Conservation (phyloP, 305 asterid species). For the Fraxinus xanthoxyloides region DNA sequence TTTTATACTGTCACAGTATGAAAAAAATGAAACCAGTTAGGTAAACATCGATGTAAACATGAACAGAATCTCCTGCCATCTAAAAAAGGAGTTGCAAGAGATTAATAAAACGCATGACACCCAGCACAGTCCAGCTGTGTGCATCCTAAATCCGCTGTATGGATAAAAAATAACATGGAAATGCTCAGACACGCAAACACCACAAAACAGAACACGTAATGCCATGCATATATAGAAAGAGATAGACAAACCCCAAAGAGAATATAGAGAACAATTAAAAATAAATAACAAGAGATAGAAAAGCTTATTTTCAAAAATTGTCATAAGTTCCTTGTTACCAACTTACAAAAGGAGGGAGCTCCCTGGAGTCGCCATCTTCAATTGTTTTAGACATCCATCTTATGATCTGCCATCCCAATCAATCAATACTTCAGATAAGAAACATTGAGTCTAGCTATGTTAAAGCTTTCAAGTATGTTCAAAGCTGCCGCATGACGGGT, state of each 20-base stretch:
- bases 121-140: not conserved
- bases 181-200: not conserved
- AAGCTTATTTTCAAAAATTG: not conserved
- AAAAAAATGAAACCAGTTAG: not conserved
- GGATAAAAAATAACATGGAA: not conserved
- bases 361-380: slow-evolving; percentile 86
- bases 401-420: slow-evolving; percentile 56
- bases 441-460: not conserved
- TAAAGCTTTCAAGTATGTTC: not conserved
- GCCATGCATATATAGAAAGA: not conserved
- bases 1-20: not conserved
- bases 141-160: not conserved
- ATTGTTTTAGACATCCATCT: slow-evolving; percentile 80
- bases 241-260: not conserved
- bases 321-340: not conserved
- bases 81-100: not conserved
- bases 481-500: not conserved
- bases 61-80: not conserved
- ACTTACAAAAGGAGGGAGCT: slow-evolving; percentile 90
- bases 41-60: not conserved
- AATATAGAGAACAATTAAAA: not conserved
- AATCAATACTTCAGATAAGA: slow-evolving; percentile 17
- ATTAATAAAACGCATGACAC: not conserved
- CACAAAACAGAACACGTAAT: not conserved
- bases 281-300: not conserved